A percentile compares a stretch with the other conserved stretches of the same genome.
Conservation (phyloP, 2,329 filamentous ascomycete genomes). For the Helicocarpus griseus region DNA sequence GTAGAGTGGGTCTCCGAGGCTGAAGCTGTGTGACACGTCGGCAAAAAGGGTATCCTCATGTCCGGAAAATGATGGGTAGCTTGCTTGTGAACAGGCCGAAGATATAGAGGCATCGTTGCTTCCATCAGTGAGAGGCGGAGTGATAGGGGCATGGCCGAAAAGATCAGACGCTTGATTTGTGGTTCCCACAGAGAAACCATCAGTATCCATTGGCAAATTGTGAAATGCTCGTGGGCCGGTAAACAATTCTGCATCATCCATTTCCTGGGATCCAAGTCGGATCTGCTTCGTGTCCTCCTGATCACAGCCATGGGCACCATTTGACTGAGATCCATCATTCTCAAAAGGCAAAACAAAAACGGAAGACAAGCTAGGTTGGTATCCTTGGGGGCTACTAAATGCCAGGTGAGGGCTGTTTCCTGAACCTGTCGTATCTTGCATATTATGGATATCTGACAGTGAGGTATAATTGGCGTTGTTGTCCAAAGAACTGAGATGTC, state of each 20-base stretch:
- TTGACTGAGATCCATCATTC: constrained; percentile 28
- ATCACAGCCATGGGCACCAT: constrained; percentile 23
- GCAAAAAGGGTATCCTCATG: constrained; percentile 30
- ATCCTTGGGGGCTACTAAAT: constrained; percentile 27
- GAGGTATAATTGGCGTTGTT: constrained; percentile 29
- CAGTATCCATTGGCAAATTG: constrained; percentile 25
- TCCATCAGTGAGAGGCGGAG: constrained; percentile 33
- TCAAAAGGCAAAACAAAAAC: constrained; percentile 33
- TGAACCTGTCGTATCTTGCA: constrained; percentile 25
- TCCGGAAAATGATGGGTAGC: constrained; percentile 28
- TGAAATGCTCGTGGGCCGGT: constrained; percentile 22
- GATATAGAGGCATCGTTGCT: constrained; percentile 33
- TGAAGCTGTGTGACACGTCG: constrained; percentile 28
- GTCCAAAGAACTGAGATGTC: constrained; percentile 19
- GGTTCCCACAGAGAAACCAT: constrained; percentile 24
- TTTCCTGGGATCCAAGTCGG: constrained; percentile 23
- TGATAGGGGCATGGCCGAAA: constrained; percentile 31
- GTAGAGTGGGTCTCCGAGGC: constrained; percentile 30
- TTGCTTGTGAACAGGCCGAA: constrained; percentile 30
- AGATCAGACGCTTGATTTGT: constrained; percentile 28
- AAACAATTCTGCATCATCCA: constrained; percentile 28
- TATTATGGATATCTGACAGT: constrained; percentile 29
- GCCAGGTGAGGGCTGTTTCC: constrained; percentile 26
- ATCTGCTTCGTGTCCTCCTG: constrained; percentile 29
- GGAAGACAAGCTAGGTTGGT: constrained; percentile 25